These are phyloP conservation scores for Casaregolazyma suthepensis DNA, from an alignment of 1,139 yeast genomes.

Conservation along the genomic window DNA sequence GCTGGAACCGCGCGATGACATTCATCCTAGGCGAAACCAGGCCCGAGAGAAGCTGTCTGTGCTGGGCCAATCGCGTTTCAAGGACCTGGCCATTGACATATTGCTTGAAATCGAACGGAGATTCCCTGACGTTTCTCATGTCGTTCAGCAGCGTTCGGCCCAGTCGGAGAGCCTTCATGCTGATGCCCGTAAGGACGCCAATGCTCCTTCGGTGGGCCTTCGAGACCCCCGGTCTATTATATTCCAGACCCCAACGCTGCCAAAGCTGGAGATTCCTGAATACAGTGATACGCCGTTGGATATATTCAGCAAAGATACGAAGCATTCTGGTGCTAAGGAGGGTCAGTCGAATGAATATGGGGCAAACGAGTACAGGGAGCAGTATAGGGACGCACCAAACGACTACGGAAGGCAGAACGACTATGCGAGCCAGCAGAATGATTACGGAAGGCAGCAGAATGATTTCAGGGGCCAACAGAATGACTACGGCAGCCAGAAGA, in stretches of 20 bases:
- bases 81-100: conserved; percentile 87
- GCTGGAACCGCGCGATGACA: conserved; percentile 32
- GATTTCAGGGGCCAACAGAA: neutral
- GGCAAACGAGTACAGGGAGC: no score
- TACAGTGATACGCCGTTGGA: conserved; percentile 2
- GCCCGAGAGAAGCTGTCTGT: conserved; percentile 90
- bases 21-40: conserved; percentile 92
- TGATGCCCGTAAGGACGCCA: neutral
- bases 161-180: neutral
- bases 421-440: neutral
- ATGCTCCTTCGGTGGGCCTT: conserved; percentile 1
- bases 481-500: no score
- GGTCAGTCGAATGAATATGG: neutral
- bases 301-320: neutral
- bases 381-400: no score
- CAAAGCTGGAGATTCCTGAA: conserved; percentile 5
- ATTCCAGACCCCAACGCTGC: conserved; percentile 7
- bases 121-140: conserved; percentile 15
- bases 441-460: neutral
- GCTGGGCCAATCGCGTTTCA: conserved; percentile 74
- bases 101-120: conserved; percentile 82
- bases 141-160: neutral
- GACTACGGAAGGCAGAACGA: no score
- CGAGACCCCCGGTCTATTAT: conserved; percentile 7
- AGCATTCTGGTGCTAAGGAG: neutral